Evolutionary conservation across 257 asterid species (phyloP).

Genomic region (Petunia axillaris): DNA sequence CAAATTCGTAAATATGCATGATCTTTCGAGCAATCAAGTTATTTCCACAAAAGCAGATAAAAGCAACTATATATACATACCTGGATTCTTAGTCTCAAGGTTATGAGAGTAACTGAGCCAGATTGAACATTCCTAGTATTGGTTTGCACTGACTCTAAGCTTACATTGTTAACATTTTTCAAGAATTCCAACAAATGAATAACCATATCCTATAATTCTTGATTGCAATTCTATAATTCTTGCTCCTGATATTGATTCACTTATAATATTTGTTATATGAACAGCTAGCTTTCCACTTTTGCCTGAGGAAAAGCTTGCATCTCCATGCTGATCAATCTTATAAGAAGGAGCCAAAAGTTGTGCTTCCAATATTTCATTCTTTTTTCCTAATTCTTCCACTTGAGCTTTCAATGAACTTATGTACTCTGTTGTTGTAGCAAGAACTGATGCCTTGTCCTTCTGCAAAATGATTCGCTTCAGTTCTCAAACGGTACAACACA

Average conservation of each 20-base stretch:
- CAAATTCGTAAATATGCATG: no score
- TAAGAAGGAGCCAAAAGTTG: conserved; percentile 28
- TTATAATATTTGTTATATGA: conserved; percentile 39
- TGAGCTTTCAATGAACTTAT: conserved; percentile 56
- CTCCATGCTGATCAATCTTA: no score
- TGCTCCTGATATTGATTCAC: no score
- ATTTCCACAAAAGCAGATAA: no score
- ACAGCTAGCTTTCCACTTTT: conserved; percentile 40
- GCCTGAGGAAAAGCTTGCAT: conserved; percentile 15
- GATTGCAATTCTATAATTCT: conserved; percentile 64
- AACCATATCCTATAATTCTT: conserved; percentile 50
- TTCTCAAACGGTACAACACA: no score
- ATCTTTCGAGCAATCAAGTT: no score
- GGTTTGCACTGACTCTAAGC: conserved; percentile 54
- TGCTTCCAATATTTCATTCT: conserved; percentile 52
- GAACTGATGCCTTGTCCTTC: conserved; percentile 89
- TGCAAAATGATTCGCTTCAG: no score
- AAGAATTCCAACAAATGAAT: conserved; percentile 54
- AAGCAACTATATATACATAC: no score
- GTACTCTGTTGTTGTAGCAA: conserved; percentile 59
- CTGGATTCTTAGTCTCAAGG: conserved; percentile 58
- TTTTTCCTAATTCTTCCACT: conserved; percentile 54
- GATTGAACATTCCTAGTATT: conserved; percentile 48
- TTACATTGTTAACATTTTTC: conserved; percentile 43
- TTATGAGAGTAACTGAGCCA: conserved; percentile 35